Evolutionary conservation across 257 asterid genomes (phyloP).

Genomic region (Striga asiatica): DNA sequence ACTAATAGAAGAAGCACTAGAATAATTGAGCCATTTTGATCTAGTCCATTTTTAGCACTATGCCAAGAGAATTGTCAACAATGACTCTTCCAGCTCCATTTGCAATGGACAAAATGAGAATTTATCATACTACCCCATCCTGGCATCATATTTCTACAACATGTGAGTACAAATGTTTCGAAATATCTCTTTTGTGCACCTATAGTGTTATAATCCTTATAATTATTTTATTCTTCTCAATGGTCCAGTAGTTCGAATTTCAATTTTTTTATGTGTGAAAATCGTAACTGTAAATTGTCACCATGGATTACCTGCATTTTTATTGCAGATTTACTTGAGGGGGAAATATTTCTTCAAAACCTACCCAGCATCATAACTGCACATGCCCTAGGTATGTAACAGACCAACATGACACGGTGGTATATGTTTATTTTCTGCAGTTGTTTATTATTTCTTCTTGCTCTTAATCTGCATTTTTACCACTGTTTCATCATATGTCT

Average conservation of each 20-base stretch:
- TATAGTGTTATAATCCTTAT: neutral
- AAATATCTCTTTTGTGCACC: neutral
- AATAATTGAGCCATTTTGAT: too few species aligned
- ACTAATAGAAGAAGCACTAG: too few species aligned
- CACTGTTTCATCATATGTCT: neutral
- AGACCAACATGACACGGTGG: neutral
- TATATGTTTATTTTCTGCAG: neutral
- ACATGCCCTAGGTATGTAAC: conserved; percentile 70
- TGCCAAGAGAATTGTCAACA: too few species aligned
- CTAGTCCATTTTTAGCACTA: too few species aligned
- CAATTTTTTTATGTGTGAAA: neutral
- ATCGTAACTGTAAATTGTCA: conserved; percentile 2
- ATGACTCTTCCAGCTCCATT: too few species aligned
- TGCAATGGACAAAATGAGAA: too few species aligned
- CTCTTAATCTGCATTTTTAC: neutral
- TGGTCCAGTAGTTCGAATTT: neutral
- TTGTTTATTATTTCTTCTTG: neutral
- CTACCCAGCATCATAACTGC: conserved; percentile 92
- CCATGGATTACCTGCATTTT: conserved; percentile 11
- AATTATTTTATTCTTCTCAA: neutral
- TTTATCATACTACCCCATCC: neutral
- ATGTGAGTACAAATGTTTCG: neutral
- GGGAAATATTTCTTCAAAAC: conserved; percentile 96
- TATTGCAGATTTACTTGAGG: conserved; percentile 77
- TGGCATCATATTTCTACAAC: neutral